Evolutionary conservation across 2,329 filamentous ascomycete genomes (phyloP), one percentile per base, ranked within the genome.

Genomic region (Mycogone perniciosa): DNA sequence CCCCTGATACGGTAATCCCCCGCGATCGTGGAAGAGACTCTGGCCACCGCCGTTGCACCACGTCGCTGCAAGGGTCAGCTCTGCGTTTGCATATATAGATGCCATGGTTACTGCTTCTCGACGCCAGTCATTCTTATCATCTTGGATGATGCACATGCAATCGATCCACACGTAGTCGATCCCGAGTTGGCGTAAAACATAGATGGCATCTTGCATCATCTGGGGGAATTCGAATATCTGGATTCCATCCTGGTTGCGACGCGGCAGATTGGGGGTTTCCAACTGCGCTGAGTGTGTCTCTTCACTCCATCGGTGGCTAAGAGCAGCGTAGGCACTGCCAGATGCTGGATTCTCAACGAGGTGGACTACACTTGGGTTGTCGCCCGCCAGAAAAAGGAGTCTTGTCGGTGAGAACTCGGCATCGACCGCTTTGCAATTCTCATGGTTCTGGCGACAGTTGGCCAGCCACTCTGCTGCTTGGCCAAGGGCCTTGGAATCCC

Each of bases 141-240:
- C 53, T 7, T 59, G 57, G 6, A 58, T 35, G 10, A 61, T 60
- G 48, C 58, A 60, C 4, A 58, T 7, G 40, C 51, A 46, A 27
- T 57, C 55, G 31, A 55, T 51, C 56, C 54, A 59, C 8, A 57
- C 31, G 31, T 53, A 51, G 13, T 50, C 10, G 10, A 56, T 53
- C 37, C 52, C 57, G 10, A 55, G 31, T 26, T 27, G 44, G 9
- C 44, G 46, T 29, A 48, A 26, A 4, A 53, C 51, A 30, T 7
- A 31, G 2, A 55, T 43, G 35, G 34, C 47, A 31, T 53, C 50
- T 31, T 46, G 42, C 52, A 54, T 54, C 52, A 54, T 51, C 11
- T 31, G 46, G 8, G 53, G 53, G 7, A 54, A 26, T n/a, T 31
- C 11, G 11, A 29, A 31, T 6, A 52, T 4, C 10, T 37, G 46